phyloP scores from a whole-genome alignment of 2,329 filamentous ascomycete genomes.

The Diaporthe velutina region DNA sequence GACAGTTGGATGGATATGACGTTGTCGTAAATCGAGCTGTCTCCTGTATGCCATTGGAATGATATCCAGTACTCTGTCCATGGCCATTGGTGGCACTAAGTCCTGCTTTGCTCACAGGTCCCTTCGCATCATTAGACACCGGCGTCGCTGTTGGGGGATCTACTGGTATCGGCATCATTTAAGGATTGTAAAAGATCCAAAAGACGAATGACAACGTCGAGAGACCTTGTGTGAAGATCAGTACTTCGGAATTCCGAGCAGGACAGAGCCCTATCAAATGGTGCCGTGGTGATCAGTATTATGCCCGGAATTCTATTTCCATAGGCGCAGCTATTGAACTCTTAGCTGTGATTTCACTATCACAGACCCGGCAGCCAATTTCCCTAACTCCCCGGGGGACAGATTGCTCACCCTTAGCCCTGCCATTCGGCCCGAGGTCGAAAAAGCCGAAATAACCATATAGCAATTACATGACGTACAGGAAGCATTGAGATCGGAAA shows the following conservation, averaged over 20 bases:
- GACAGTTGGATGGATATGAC: constrained; percentile 37
- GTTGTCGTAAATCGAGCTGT: constrained; percentile 26
- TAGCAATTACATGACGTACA: neutral
- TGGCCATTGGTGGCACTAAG: neutral
- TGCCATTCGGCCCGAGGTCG: neutral
- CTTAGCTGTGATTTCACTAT: neutral
- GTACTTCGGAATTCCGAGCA: neutral
- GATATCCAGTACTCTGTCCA: neutral
- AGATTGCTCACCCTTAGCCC: too few relatives aligned
- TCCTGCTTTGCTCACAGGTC: neutral
- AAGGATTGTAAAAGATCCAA: neutral
- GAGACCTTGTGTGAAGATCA: neutral
- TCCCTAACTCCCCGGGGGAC: constrained; percentile 36
- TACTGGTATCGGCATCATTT: constrained; percentile 30
- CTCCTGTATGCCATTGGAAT: neutral
- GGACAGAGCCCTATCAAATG: neutral
- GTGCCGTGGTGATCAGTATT: neutral
- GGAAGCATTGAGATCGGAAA: neutral
- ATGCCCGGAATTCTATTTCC: neutral
- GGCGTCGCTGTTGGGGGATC: neutral
- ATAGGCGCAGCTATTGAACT: neutral
- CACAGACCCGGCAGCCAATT: neutral
- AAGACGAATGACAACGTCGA: neutral
- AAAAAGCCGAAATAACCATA: neutral
- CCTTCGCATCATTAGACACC: neutral